phyloP scores from a whole-genome alignment of 2,329 filamentous ascomycete species.

The Ramularia endophylla region DNA sequence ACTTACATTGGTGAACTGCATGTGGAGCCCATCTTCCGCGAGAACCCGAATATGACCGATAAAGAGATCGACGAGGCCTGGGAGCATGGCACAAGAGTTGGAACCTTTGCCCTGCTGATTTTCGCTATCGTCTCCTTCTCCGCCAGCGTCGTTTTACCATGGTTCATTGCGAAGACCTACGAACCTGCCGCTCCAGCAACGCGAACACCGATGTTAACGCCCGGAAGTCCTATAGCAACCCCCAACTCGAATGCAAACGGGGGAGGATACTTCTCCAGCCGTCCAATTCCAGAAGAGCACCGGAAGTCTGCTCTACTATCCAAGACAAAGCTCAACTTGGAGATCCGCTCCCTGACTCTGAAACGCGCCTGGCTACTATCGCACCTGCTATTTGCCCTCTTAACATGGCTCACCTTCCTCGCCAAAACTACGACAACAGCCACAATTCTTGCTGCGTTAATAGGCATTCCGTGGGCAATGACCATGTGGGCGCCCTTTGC shows the following conservation, averaged over 20 bases:
- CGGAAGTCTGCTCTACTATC: neutral
- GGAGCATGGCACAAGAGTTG: constrained; percentile 77
- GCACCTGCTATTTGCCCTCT: constrained; percentile 72
- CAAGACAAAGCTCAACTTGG: constrained; percentile 37
- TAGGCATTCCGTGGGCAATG: constrained; percentile 88
- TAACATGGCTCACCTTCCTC: constrained; percentile 79
- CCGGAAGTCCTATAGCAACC: constrained; percentile 30
- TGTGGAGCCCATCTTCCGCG: constrained; percentile 70
- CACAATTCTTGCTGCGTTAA: constrained; percentile 69
- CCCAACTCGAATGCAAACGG: constrained; percentile 8
- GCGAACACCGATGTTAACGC: constrained; percentile 33
- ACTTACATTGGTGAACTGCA: constrained; percentile 93
- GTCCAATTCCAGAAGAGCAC: neutral
- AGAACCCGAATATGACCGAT: constrained; percentile 70
- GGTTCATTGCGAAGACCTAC: constrained; percentile 80
- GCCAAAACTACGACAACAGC: constrained; percentile 66
- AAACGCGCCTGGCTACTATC: constrained; percentile 82
- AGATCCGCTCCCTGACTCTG: constrained; percentile 78
- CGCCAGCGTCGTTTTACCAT: constrained; percentile 76
- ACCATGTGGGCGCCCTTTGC: constrained; percentile 94
- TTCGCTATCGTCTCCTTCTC: constrained; percentile 80
- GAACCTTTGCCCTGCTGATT: constrained; percentile 81
- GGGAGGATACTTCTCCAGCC: neutral
- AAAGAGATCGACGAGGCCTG: constrained; percentile 73
- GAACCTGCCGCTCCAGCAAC: constrained; percentile 37